phyloP scores from a whole-genome alignment of 345 rosid species.

The Citrus maxima region DNA sequence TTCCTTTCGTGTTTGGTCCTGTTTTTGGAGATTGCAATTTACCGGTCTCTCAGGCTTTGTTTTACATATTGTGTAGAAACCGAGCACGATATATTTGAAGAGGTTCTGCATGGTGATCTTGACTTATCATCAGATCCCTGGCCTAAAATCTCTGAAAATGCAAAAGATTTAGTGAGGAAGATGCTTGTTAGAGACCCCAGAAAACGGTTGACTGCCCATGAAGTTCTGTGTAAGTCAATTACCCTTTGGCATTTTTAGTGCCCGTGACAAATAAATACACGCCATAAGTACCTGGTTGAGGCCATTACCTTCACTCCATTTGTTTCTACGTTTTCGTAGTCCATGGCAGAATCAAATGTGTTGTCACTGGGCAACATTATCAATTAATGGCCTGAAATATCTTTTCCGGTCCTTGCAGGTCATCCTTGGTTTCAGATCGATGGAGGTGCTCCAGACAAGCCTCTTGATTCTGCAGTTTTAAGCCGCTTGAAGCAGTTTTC shows the following conservation, averaged over 20 bases:
- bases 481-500: constrained; percentile 78
- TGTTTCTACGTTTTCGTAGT: neutral
- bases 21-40: neutral
- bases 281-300: neutral
- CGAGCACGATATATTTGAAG: constrained; percentile 76
- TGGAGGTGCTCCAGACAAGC: constrained; percentile 83
- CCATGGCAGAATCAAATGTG: neutral
- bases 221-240: too few species aligned
- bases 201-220: constrained; percentile 52
- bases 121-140: constrained; percentile 87
- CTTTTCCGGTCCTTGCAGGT: constrained; percentile 37
- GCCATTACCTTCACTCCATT: neutral
- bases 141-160: constrained; percentile 78
- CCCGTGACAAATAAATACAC: too few species aligned
- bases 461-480: constrained; percentile 69
- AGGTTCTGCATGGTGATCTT: constrained; percentile 73
- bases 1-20: neutral
- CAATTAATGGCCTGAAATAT: neutral
- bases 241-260: too few species aligned
- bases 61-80: constrained; percentile 35
- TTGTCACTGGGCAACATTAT: too few species aligned
- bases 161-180: constrained; percentile 73
- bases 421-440: constrained; percentile 86
- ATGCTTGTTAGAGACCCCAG: constrained; percentile 72
- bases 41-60: neutral